Percentiles rank a stretch among this genome's conserved stretches.
Conservation (phyloP, 306 rosid genomes). For the Oemleria cerasiformis region DNA sequence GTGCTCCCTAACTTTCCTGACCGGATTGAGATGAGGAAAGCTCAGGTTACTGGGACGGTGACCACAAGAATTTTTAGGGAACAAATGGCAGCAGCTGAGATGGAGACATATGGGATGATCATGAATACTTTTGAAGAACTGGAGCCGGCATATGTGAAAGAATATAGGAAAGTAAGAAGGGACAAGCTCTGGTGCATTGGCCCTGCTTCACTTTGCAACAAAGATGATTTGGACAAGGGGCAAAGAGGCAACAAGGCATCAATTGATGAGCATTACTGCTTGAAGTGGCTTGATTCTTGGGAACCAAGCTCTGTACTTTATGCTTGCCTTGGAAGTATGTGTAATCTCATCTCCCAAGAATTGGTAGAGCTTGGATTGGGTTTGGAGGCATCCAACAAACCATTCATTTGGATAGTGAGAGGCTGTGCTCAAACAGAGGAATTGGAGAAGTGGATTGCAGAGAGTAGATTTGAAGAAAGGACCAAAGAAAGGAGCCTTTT, state of each 20-base stretch:
- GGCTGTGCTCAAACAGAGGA: too few species aligned
- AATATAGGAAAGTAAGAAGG: slow-evolving; percentile 13
- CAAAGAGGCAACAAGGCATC: slow-evolving; percentile 46
- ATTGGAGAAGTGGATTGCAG: too few species aligned
- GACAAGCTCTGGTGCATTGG: slow-evolving; percentile 44
- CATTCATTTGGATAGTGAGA: too few species aligned
- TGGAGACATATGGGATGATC: slow-evolving; percentile 30
- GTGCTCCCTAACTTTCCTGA: slow-evolving; percentile 24
- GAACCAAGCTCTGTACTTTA: slow-evolving; percentile 31
- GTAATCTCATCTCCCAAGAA: slow-evolving; percentile 27
- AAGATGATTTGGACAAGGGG: slow-evolving; percentile 26
- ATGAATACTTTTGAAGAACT: slow-evolving; percentile 50
- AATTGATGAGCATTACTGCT: slow-evolving; percentile 26
- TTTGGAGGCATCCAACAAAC: slow-evolving; percentile 41
- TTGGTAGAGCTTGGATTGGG: slow-evolving; percentile 49
- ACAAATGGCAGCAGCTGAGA: slow-evolving; percentile 25
- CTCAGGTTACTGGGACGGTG: background rate
- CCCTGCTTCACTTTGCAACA: slow-evolving; percentile 51
- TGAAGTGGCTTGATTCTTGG: slow-evolving; percentile 47
- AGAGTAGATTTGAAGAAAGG: too few species aligned
- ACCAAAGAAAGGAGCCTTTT: too few species aligned
- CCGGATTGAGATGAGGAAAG: slow-evolving; percentile 12
- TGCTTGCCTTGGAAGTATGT: slow-evolving; percentile 48
- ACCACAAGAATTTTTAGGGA: background rate
- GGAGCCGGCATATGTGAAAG: slow-evolving; percentile 38